Evolutionary conservation across 2,329 filamentous ascomycete species (phyloP).

Genomic region (Trichoderma brevicompactum): DNA sequence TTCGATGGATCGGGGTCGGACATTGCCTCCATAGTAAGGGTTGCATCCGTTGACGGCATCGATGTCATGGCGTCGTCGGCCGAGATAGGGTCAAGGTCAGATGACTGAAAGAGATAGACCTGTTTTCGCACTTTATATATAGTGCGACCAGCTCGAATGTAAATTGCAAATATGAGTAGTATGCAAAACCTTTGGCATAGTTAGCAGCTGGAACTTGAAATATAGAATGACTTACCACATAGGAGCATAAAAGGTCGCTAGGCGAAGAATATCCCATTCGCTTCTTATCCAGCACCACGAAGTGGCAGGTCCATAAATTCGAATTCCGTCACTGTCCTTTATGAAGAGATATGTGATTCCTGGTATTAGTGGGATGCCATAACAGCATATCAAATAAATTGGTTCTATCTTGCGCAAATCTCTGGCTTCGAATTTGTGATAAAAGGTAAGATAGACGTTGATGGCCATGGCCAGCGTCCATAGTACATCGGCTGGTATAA

Average conservation of each 20-base stretch:
- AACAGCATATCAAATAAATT: slow-evolving; percentile 68
- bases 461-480: slow-evolving; percentile 79
- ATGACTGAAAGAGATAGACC: slow-evolving; percentile 51
- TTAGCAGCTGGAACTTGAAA: neutral
- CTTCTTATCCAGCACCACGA: slow-evolving; percentile 78
- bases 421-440: slow-evolving; percentile 66
- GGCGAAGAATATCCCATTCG: slow-evolving; percentile 68
- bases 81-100: slow-evolving; percentile 43
- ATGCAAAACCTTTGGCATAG: slow-evolving; percentile 29
- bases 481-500: slow-evolving; percentile 71
- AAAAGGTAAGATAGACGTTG: slow-evolving; percentile 80
- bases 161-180: slow-evolving; percentile 33
- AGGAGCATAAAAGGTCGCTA: slow-evolving; percentile 71
- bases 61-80: slow-evolving; percentile 49
- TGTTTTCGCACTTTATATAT: slow-evolving; percentile 65
- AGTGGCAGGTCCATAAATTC: slow-evolving; percentile 70
- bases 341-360: slow-evolving; percentile 68
- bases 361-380: slow-evolving; percentile 69
- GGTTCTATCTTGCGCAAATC: slow-evolving; percentile 68
- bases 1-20: neutral
- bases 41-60: slow-evolving; percentile 60
- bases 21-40: slow-evolving; percentile 45
- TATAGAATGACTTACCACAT: slow-evolving; percentile 50
- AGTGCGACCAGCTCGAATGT: slow-evolving; percentile 59
- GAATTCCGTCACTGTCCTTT: slow-evolving; percentile 49